Evolutionary conservation across 2,329 filamentous ascomycete genomes (phyloP), one percentile per base, ranked within the genome.

Genomic region (Neofusicoccum ribis): DNA sequence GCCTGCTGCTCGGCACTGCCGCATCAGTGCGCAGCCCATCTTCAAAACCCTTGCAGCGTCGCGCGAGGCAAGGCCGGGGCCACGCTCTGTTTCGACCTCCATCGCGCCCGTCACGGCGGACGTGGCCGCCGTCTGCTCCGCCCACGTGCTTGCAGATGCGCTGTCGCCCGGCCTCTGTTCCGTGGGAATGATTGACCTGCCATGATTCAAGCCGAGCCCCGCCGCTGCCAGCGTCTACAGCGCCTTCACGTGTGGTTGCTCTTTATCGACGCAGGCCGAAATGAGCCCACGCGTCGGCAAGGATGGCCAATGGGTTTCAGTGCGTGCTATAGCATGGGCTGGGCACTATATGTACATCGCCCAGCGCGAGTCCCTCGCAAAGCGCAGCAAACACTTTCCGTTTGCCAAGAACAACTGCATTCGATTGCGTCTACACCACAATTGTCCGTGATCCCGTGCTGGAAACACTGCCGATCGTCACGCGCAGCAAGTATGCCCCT

Each of bases 31-130:
- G 56, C 56, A 31, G 27, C 27, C 27, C 27, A 60, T 60, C 56
- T 60, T 60, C 56, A 60, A 60, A 60, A 60, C 56, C 56, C 56
- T 60, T 60, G 56, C 56, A 60, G 17, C 56, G 56, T 60, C 56
- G 56, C 56, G 56, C 56, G 27, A 60, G 27, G 52, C 27, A 47
- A 60, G 56, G 56, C 56, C 17, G 56, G 56, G 56, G 31, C 56
- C 56, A 47, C 43, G 56, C 56, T 47, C 43, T 60, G 56, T 60
- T 60, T 60, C 56, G 56, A 60, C 56, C 56, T 47, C 56, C 56
- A 60, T 60, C 31, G 43, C 54, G 39, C 23, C 56, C 50, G 50
- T 23, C 50, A 20, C 15, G 31, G 20, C 31, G 50, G 27, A 52
- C 50, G 50, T 37, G 50, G 50, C 50, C 54, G 56, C 31, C 31